These are phyloP conservation scores for Mucor racemosus DNA, from an alignment of 371 early-diverging fungal genomes.

Conservation along the genomic window DNA sequence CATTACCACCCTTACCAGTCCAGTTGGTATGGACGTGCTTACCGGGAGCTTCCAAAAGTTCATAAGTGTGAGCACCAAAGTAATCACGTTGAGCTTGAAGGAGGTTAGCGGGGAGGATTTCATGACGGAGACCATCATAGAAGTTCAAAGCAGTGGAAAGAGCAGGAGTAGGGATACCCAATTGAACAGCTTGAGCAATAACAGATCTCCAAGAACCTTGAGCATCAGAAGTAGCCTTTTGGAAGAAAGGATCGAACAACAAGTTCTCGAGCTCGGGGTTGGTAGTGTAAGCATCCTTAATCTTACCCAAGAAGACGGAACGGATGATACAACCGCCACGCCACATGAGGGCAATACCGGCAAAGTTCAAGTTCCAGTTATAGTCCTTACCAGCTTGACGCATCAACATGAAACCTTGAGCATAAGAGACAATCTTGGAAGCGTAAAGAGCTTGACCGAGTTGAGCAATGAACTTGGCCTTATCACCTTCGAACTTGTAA, in stretches of 20 bases:
- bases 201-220: slow-evolving; percentile 92
- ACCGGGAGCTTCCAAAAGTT: slow-evolving; percentile 81
- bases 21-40: slow-evolving; percentile 95
- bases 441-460: slow-evolving; percentile 94
- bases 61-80: slow-evolving; percentile 98
- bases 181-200: slow-evolving; percentile 76
- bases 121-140: slow-evolving; percentile 96
- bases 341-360: slow-evolving; percentile 98
- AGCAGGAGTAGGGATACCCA: slow-evolving; percentile 94
- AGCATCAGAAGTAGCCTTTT: slow-evolving; percentile 83
- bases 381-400: slow-evolving; percentile 92
- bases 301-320: slow-evolving; percentile 92
- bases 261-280: slow-evolving; percentile 89
- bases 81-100: slow-evolving; percentile 98
- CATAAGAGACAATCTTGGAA: slow-evolving; percentile 97
- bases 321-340: slow-evolving; percentile 99
- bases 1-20: slow-evolving; percentile 89
- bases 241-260: slow-evolving; percentile 95
- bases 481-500: slow-evolving; percentile 80
- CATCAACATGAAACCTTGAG: slow-evolving; percentile 99
- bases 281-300: slow-evolving; percentile 90
- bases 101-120: slow-evolving; percentile 92
- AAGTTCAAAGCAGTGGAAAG: slow-evolving; percentile 93
- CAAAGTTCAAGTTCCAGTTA: slow-evolving; percentile 96
- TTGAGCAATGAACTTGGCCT: slow-evolving; percentile 83